Percentiles rank a stretch among this genome's conserved stretches.
Evolutionary conservation across 1,284 basidiomycete species (phyloP).

Genomic region (Rhodotorula glutinis): DNA sequence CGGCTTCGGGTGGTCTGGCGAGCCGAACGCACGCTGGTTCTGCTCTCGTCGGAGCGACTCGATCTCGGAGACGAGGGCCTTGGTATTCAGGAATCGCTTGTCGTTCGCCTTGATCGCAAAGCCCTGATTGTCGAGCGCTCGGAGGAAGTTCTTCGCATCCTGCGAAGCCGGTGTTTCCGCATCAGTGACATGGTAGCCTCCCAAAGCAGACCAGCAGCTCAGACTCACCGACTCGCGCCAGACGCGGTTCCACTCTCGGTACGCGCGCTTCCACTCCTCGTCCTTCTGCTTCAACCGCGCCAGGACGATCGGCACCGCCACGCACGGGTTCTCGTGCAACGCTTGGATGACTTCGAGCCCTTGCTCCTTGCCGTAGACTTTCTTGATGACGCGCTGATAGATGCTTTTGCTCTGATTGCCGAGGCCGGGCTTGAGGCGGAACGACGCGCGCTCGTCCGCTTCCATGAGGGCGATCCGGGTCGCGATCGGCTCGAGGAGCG

Average conservation of each 20-base stretch:
- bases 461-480: slow-evolving; percentile 85
- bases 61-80: slow-evolving; percentile 83
- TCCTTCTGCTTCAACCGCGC: slow-evolving; percentile 88
- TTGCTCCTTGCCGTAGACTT: slow-evolving; percentile 83
- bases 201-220: too few relatives aligned
- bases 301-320: slow-evolving; percentile 89
- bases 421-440: slow-evolving; percentile 82
- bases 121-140: slow-evolving; percentile 93
- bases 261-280: slow-evolving; percentile 93
- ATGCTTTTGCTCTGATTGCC: slow-evolving; percentile 83
- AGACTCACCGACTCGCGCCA: slow-evolving; percentile 68
- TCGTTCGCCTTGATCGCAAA: slow-evolving; percentile 92
- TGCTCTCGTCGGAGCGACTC: slow-evolving; percentile 67
- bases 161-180: slow-evolving; percentile 54
- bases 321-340: slow-evolving; percentile 85
- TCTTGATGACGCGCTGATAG: slow-evolving; percentile 91
- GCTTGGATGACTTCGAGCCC: slow-evolving; percentile 83
- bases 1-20: slow-evolving; percentile 39
- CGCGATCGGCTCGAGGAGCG: slow-evolving; percentile 84
- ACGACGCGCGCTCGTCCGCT: slow-evolving; percentile 75
- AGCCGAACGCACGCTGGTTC: slow-evolving; percentile 56
- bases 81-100: slow-evolving; percentile 90
- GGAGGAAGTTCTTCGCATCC: slow-evolving; percentile 87
- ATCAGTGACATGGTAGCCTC: too few relatives aligned
- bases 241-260: slow-evolving; percentile 93